Percentiles rank a stretch among this genome's conserved stretches.
These are phyloP conservation scores for Colletotrichum sp. DNA, from an alignment of 2,329 filamentous ascomycete species.

Conservation along the genomic window DNA sequence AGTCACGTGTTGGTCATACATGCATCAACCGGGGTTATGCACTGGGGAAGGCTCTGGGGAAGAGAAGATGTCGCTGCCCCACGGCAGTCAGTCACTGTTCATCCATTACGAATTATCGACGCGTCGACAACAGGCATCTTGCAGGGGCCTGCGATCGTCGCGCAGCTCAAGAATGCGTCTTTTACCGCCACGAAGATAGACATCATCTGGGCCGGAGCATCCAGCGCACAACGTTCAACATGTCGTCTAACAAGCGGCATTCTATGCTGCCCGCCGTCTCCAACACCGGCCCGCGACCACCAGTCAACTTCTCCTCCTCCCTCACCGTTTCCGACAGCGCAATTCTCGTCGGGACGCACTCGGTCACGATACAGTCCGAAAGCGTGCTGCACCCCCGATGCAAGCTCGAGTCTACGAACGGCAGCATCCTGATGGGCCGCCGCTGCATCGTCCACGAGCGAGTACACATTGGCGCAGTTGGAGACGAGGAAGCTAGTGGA, in stretches of 20 bases:
- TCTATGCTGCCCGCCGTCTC: slow-evolving; percentile 61
- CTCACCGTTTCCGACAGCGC: slow-evolving; percentile 69
- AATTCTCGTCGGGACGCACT: slow-evolving; percentile 72
- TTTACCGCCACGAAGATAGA: background rate
- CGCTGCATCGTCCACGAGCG: slow-evolving; percentile 83
- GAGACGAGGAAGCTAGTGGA: slow-evolving; percentile 36
- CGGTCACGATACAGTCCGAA: slow-evolving; percentile 78
- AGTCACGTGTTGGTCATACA: background rate
- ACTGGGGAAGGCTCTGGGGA: background rate
- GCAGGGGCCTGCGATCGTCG: background rate
- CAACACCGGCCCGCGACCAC: slow-evolving; percentile 62
- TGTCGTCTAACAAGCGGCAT: slow-evolving; percentile 57
- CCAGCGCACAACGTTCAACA: slow-evolving; percentile 21
- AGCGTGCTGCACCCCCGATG: slow-evolving; percentile 87
- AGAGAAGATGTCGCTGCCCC: background rate
- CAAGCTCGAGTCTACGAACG: slow-evolving; percentile 77
- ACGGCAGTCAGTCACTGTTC: background rate
- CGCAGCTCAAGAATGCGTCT: background rate
- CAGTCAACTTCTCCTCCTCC: slow-evolving; percentile 65
- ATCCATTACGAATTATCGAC: background rate
- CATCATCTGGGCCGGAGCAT: slow-evolving; percentile 12
- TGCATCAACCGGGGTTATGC: slow-evolving; percentile 21
- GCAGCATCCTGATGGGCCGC: slow-evolving; percentile 81
- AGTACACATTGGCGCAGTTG: slow-evolving; percentile 55
- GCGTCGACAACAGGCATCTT: background rate